Conservation (phyloP, 495 filamentous ascomycete genomes). For the Jackrogersella multiformis region DNA sequence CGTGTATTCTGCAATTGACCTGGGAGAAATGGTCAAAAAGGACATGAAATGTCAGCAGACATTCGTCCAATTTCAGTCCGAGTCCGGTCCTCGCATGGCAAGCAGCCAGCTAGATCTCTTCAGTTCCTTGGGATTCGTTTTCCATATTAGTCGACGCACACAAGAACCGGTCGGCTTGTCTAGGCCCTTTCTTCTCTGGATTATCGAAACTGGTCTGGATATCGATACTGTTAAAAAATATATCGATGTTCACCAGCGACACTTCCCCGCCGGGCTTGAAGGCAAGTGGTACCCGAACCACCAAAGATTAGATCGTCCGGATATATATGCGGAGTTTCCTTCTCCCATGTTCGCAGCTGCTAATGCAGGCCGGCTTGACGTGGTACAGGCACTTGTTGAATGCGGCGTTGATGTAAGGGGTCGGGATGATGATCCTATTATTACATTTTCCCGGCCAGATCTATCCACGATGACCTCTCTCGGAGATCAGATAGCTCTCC, state of each 20-base stretch:
- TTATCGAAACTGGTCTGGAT: not conserved
- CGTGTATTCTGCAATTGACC: not conserved
- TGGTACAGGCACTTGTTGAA: conserved; percentile 3
- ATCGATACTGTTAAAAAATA: not conserved
- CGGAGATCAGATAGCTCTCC: not conserved
- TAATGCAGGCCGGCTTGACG: conserved; percentile 4
- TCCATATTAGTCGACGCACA: no score
- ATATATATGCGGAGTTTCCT: not conserved
- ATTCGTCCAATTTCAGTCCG: not conserved
- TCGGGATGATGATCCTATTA: not conserved
- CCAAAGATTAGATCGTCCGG: not conserved
- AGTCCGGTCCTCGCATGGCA: no score
- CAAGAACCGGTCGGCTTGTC: not conserved
- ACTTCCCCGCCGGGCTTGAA: not conserved
- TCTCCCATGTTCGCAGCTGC: conserved; percentile 3
- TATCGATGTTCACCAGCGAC: not conserved
- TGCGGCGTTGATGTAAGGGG: not conserved
- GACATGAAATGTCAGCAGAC: not conserved
- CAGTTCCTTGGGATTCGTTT: not conserved
- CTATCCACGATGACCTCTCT: no score
- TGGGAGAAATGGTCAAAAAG: not conserved
- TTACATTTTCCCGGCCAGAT: not conserved
- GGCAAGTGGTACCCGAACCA: not conserved
- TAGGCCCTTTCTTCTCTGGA: not conserved
- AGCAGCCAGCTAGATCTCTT: no score